phyloP scores from a whole-genome alignment of 192 early-diverging fungal genomes.

The Rhizoclosmatium sp. region DNA sequence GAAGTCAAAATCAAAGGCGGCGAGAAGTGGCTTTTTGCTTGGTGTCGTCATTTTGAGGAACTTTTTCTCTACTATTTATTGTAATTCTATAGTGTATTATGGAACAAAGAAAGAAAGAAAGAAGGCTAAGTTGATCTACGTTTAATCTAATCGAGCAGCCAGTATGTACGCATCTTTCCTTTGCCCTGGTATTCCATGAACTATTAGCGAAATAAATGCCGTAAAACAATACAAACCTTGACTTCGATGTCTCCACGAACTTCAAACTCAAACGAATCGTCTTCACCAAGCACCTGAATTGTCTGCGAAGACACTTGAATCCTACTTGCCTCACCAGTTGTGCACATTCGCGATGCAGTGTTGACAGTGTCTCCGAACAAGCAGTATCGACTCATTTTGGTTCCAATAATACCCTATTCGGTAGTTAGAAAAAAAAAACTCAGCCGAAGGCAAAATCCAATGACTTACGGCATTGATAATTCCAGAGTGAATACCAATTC shows the following conservation, averaged over 20 bases:
- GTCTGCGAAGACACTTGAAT: constrained; percentile 52
- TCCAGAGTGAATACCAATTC: constrained; percentile 54
- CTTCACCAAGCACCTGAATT: constrained; percentile 27
- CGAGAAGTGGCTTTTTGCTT: constrained; percentile 9
- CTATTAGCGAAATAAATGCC: not conserved
- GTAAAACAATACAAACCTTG: constrained; percentile 16
- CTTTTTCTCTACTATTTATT: too few relatives aligned
- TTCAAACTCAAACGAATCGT: constrained; percentile 40
- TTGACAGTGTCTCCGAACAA: constrained; percentile 57
- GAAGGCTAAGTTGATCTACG: too few relatives aligned
- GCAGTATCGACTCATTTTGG: constrained; percentile 59
- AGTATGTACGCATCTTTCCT: constrained; percentile 52
- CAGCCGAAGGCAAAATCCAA: too few relatives aligned
- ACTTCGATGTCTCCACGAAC: constrained; percentile 50
- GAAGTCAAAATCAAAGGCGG: constrained; percentile 52
- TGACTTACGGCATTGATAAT: constrained; percentile 39
- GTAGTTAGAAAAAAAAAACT: not conserved
- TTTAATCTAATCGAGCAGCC: constrained; percentile 17
- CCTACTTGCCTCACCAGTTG: constrained; percentile 36
- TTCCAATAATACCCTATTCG: constrained; percentile 49
- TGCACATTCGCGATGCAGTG: constrained; percentile 52
- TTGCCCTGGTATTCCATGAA: constrained; percentile 36
- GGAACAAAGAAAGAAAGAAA: too few relatives aligned
- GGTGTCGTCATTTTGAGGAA: too few relatives aligned
- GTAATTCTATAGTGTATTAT: too few relatives aligned